Base-by-base conservation (phyloP, 2,329 filamentous ascomycete species). In the Escovopsis sp. region DNA sequence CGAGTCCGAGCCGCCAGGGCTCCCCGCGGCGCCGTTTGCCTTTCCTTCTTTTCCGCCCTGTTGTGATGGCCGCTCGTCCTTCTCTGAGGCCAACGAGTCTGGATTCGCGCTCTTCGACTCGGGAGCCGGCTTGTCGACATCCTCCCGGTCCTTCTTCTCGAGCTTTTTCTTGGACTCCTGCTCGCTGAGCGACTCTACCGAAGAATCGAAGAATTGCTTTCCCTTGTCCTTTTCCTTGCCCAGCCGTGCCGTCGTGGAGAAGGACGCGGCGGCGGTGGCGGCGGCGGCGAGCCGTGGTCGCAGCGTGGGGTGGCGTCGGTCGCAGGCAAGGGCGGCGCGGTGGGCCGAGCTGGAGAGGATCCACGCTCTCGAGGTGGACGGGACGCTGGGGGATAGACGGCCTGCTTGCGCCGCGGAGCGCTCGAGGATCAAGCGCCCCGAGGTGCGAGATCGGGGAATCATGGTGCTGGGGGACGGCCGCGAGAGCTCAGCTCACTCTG, bases 131-230 rank as follows among this genome's bases (percentile, higher is more conserved):
- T 30, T 65, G 36, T 66, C 56, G 32, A 63, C 64, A 28, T 45
- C 44, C 45, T 67, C 61, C 28, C 57, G 56, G 41, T 62, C 65
- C 53, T 62, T 61, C 51, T 68, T 65, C 52, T 70, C 67, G 26
- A 62, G 64, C 48, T 70, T 73, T 39, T 66, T 67, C 52, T 72
- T 68, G 42, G 63, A 59, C 49, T 73, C 70, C 47, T 75, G 69
- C 43, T 74, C 70, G 7, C 69, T 66, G 9, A 75, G 59, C 0
- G 70, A 65, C 44, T 63, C 61, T 40, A 66, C 59, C 6, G 66
- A 52, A 7, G 64, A 62, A 48, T 75, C 68, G 45, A 76, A 72
- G 49, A 74, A 73, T 18, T 66, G 64, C 35, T 58, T 58, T 5
- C 59, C 62, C 45, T 70, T 68, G 55, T 63, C 59, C 39, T 60